Conservation (phyloP, 768 basidiomycete genomes). For the Coprinopsis cinerea region DNA sequence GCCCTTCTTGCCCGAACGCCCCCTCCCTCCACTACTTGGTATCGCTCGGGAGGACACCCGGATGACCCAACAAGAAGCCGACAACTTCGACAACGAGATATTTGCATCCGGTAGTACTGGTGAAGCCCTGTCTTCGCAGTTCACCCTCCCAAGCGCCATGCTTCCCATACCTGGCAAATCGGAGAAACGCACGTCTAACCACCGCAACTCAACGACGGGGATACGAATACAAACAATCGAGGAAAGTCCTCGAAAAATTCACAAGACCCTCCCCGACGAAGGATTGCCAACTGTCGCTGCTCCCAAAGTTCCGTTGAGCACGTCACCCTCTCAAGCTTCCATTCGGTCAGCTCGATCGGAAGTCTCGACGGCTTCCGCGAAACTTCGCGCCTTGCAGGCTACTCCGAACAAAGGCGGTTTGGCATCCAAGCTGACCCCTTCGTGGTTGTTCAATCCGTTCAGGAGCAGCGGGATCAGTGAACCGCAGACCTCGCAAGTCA, state of each 20-base stretch:
- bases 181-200: slow-evolving; percentile 38
- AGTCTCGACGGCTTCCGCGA: slow-evolving; percentile 41
- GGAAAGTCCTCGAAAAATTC: slow-evolving; percentile 54
- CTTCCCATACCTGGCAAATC: slow-evolving; percentile 33
- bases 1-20: slow-evolving; percentile 58
- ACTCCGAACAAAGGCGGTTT: slow-evolving; percentile 32
- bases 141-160: slow-evolving; percentile 17
- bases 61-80: slow-evolving; percentile 50
- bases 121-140: slow-evolving; percentile 28
- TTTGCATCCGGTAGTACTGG: too few relatives aligned
- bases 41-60: slow-evolving; percentile 29
- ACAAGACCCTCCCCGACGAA: slow-evolving; percentile 48
- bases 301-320: slow-evolving; percentile 36
- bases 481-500: slow-evolving; percentile 53
- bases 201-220: slow-evolving; percentile 45
- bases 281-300: slow-evolving; percentile 21
- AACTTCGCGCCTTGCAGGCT: slow-evolving; percentile 8
- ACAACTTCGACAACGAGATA: slow-evolving; percentile 67
- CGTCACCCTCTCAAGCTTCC: slow-evolving; percentile 64
- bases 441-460: slow-evolving; percentile 81
- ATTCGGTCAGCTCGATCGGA: slow-evolving; percentile 49
- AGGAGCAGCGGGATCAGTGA: slow-evolving; percentile 51
- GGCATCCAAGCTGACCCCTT: slow-evolving; percentile 58
- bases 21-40: slow-evolving; percentile 26
- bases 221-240: slow-evolving; percentile 58